These are phyloP conservation scores for Oryza punctata DNA, from an alignment of 176 grass and related monocot genomes.

Conservation along the genomic window DNA sequence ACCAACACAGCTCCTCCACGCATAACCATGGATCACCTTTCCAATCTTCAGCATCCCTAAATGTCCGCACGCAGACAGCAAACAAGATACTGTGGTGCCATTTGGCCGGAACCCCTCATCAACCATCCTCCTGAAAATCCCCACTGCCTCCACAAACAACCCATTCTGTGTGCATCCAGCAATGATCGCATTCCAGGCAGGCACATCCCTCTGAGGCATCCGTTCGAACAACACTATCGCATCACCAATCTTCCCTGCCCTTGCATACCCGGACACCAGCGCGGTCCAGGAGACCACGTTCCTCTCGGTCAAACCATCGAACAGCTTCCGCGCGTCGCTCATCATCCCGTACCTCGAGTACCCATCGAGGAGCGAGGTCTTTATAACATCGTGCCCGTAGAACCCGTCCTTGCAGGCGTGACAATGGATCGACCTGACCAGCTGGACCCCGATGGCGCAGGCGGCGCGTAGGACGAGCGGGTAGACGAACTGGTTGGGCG, in stretches of 20 bases:
- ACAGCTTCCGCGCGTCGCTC: constrained; percentile 60
- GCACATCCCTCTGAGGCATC: constrained; percentile 73
- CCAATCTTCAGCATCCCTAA: constrained; percentile 69
- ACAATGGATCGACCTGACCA: constrained; percentile 58
- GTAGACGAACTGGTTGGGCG: constrained; percentile 83
- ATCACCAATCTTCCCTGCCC: constrained; percentile 50
- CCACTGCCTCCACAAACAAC: constrained; percentile 53
- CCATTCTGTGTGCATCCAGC: constrained; percentile 66
- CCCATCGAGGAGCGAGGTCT: constrained; percentile 64
- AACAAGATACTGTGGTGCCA: constrained; percentile 59
- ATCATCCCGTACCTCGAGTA: constrained; percentile 69
- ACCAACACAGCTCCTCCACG: constrained; percentile 52
- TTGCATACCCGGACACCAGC: constrained; percentile 63
- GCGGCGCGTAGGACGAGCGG: constrained; percentile 68
- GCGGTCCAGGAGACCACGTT: constrained; percentile 77
- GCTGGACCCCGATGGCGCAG: constrained; percentile 25
- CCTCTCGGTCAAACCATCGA: constrained; percentile 70
- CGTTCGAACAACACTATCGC: constrained; percentile 57
- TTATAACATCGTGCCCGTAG: constrained; percentile 43
- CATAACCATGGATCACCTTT: constrained; percentile 69
- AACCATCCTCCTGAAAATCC: constrained; percentile 66
- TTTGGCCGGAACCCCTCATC: constrained; percentile 49
- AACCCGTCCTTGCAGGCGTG: constrained; percentile 62
- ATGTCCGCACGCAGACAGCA: constrained; percentile 69
- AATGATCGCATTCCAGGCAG: constrained; percentile 81